Conservation (phyloP, 176 grass and related monocot genomes). For the Poa pratensis region DNA sequence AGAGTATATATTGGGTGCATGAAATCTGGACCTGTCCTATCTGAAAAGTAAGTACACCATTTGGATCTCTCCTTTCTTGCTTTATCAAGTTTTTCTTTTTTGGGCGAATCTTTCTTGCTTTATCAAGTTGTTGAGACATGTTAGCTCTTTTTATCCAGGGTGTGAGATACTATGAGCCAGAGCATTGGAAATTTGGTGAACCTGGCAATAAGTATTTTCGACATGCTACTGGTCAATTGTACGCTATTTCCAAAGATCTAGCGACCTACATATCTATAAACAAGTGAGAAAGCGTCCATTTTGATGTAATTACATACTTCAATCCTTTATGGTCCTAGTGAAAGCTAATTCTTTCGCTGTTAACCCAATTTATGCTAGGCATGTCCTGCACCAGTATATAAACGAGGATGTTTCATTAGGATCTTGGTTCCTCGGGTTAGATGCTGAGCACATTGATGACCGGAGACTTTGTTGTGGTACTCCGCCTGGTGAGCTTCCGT, state of each 20-base stretch:
- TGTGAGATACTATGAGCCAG: conserved; percentile 72
- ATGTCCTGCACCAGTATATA: conserved; percentile 80
- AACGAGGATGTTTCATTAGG: conserved; percentile 94
- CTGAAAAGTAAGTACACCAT: conserved; percentile 71
- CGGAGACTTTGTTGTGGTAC: conserved; percentile 84
- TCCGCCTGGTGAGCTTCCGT: conserved; percentile 63
- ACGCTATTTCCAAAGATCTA: conserved; percentile 76
- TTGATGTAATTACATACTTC: background rate
- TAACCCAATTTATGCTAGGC: conserved; percentile 48
- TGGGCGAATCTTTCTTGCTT: background rate
- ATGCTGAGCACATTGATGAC: conserved; percentile 83
- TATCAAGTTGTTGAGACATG: conserved; percentile 10
- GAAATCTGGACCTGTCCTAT: conserved; percentile 91
- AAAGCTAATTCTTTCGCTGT: conserved; percentile 27
- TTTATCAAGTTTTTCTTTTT: conserved; percentile 7
- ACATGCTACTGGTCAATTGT: conserved; percentile 73
- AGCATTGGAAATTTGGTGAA: conserved; percentile 78
- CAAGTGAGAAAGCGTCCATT: conserved; percentile 44
- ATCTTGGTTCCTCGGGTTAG: conserved; percentile 83
- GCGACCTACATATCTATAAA: conserved; percentile 82
- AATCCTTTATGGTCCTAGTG: conserved; percentile 12
- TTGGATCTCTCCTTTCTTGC: background rate
- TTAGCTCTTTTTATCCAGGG: conserved; percentile 43
- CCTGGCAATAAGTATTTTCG: conserved; percentile 74
- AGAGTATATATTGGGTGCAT: conserved; percentile 98